Conservation (phyloP, 805 yeast species). For the Metschnikowia arizonensis region DNA sequence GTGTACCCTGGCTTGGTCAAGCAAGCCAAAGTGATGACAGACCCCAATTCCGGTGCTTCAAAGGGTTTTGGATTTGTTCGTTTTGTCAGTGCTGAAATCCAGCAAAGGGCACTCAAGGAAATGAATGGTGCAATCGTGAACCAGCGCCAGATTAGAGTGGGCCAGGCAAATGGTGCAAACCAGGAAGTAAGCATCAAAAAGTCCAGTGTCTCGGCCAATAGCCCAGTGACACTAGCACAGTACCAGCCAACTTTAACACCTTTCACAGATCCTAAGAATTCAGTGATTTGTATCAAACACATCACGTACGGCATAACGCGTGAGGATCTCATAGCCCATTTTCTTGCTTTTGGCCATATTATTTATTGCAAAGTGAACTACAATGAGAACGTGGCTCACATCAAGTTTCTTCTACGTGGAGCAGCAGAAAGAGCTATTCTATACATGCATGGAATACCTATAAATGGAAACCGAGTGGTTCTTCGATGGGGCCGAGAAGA, state of each 20-base stretch:
- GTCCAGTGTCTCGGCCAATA: slow-evolving; percentile 1
- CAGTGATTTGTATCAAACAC: slow-evolving; percentile 70
- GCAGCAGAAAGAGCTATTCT: slow-evolving; percentile 39
- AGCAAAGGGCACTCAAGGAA: slow-evolving; percentile 66
- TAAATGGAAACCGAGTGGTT: slow-evolving; percentile 27
- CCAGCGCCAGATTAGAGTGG: slow-evolving; percentile 75
- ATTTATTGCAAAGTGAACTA: slow-evolving; percentile 22
- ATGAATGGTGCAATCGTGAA: slow-evolving; percentile 77
- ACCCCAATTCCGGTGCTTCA: slow-evolving; percentile 62
- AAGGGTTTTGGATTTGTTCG: slow-evolving; percentile 92
- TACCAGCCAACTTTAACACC: slow-evolving; percentile 55
- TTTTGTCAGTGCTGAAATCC: slow-evolving; percentile 60
- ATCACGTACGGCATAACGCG: slow-evolving; percentile 56
- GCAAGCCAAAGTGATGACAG: slow-evolving; percentile 75
- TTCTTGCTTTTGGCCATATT: slow-evolving; percentile 60
- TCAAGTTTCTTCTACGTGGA: slow-evolving; percentile 28
- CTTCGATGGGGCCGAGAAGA: slow-evolving; percentile 33
- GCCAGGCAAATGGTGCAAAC: slow-evolving; percentile 36
- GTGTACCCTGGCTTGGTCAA: slow-evolving; percentile 65
- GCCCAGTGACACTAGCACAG: slow-evolving; percentile 31
- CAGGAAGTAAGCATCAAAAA: slow-evolving; percentile 7
- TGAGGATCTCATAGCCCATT: slow-evolving; percentile 55
- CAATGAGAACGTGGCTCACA: slow-evolving; percentile 21
- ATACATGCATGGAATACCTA: slow-evolving; percentile 26
- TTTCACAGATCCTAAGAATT: slow-evolving; percentile 76